Conservation (phyloP, 495 filamentous ascomycete genomes). For the Penicillium macrosclerotiorum region DNA sequence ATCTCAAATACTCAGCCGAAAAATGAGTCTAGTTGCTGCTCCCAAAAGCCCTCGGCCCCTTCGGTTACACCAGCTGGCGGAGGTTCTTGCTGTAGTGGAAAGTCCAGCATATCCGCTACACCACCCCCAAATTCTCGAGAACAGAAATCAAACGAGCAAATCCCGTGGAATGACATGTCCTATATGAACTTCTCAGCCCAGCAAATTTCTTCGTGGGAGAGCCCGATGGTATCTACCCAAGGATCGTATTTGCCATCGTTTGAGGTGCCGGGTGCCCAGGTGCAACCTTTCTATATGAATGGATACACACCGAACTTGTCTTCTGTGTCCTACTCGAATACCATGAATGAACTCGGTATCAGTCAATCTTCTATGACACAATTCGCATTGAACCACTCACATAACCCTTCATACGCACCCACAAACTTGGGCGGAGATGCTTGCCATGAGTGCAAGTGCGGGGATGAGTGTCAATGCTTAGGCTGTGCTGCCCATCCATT, state of each 20-base stretch:
- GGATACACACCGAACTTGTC: slow-evolving; percentile 13
- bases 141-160: slow-evolving; percentile 3
- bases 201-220: slow-evolving; percentile 25
- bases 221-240: slow-evolving; percentile 14
- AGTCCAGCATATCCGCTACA: slow-evolving; percentile 2
- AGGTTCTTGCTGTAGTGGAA: slow-evolving; percentile 35
- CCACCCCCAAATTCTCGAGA: background rate
- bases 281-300: slow-evolving; percentile 13
- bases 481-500: slow-evolving; percentile 70
- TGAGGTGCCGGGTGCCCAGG: slow-evolving; percentile 9
- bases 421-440: slow-evolving; percentile 14
- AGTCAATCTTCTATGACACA: slow-evolving; percentile 15
- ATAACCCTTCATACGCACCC: slow-evolving; percentile 10
- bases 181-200: slow-evolving; percentile 18
- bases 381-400: slow-evolving; percentile 8
- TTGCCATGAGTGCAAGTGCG: slow-evolving; percentile 59
- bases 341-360: slow-evolving; percentile 18
- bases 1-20: background rate
- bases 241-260: slow-evolving; percentile 18
- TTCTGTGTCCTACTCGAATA: slow-evolving; percentile 10
- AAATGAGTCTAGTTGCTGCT: slow-evolving; percentile 28
- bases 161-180: slow-evolving; percentile 11
- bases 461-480: slow-evolving; percentile 66
- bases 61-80: slow-evolving; percentile 12
- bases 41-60: slow-evolving; percentile 19